Evolutionary conservation across 768 basidiomycete species (phyloP), one percentile per base, ranked within the genome.

Genomic region (Plicaturopsis crispa): DNA sequence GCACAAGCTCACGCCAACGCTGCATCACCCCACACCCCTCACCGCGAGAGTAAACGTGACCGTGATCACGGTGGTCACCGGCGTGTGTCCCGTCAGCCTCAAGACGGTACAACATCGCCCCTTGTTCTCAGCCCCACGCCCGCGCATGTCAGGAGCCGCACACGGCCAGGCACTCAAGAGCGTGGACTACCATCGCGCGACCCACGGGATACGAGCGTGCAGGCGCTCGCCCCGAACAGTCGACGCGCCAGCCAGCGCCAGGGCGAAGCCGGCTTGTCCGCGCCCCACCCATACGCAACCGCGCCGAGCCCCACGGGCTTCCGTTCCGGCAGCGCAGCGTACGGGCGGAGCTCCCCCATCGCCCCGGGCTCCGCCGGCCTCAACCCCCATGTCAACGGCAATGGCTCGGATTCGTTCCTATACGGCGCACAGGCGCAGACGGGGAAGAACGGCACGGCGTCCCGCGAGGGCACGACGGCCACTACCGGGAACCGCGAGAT

Each of bases 271-370:
- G 69, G 67, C 7, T 66, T 80, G 28, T 60, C 69, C 14, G 62
- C 69, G 6, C 69, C 78, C 21, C 85, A 88, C 52, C 85, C 85
- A 22, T 88, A 87, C 40, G 85, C 84, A 6, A 66, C 73, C 24
- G 73, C 78, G 5, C 74, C 79, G 5, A 73, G 67, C 40, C 63
- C 74, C 1, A 70, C 65, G 31, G 75, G 72, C 3, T 79, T 78
- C 52, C 76, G 80, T 13, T 57, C 56, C 19, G 59, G 62, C 24
- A 14, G 10, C 14, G 54, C 59, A 39, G 58, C 64, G 17, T 84
- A 79, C 44, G 82, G 74, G 17, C 70, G 79, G 28, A 69, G 69
- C 40, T 80, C 79, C 3, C 66, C 77, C 47, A 7, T 48, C 31
- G 49, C 45, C 39, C 37, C 48, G 35, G 66, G 67, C 33, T 36